A percentile compares a stretch with the other conserved stretches of the same genome.
Evolutionary conservation across 805 yeast species (phyloP).

Genomic region (Barnettozyma wickerhamii): DNA sequence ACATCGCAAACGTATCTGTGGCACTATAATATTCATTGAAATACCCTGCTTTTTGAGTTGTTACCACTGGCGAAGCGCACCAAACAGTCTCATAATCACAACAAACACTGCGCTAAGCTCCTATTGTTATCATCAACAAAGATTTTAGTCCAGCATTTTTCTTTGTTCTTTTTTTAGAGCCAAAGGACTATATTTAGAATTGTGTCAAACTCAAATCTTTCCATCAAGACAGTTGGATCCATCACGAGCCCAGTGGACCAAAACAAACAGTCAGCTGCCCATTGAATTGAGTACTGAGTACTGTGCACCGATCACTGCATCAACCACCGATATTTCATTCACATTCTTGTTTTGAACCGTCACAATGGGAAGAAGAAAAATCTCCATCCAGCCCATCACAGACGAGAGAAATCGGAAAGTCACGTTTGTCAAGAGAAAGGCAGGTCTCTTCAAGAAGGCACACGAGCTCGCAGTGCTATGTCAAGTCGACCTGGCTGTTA

Average conservation of each 20-base stretch:
- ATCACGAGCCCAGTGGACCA: too few relatives aligned
- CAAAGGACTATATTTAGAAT: slow-evolving; percentile 9
- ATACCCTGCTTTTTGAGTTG: too few relatives aligned
- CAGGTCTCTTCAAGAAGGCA: slow-evolving; percentile 77
- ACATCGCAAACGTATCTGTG: too few relatives aligned
- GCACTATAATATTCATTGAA: too few relatives aligned
- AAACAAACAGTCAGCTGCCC: too few relatives aligned
- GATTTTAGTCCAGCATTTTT: neutral
- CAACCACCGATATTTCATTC: too few relatives aligned
- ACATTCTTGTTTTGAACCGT: neutral
- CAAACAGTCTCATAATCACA: neutral
- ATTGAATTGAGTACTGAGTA: too few relatives aligned
- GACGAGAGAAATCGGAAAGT: slow-evolving; percentile 85
- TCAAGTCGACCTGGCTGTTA: slow-evolving; percentile 88
- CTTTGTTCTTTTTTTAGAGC: slow-evolving; percentile 9
- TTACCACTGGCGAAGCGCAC: too few relatives aligned
- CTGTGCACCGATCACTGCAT: too few relatives aligned
- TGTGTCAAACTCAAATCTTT: slow-evolving; percentile 11
- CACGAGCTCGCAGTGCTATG: slow-evolving; percentile 75
- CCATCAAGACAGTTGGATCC: too few relatives aligned
- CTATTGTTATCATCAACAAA: neutral
- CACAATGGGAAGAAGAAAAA: slow-evolving; percentile 93
- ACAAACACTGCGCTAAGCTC: neutral
- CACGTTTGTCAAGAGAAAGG: slow-evolving; percentile 90
- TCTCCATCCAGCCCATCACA: slow-evolving; percentile 83